Percentiles rank a stretch among this genome's conserved stretches.
phyloP scores from a whole-genome alignment of 202 grass and related monocot genomes.

The Setaria italica region DNA sequence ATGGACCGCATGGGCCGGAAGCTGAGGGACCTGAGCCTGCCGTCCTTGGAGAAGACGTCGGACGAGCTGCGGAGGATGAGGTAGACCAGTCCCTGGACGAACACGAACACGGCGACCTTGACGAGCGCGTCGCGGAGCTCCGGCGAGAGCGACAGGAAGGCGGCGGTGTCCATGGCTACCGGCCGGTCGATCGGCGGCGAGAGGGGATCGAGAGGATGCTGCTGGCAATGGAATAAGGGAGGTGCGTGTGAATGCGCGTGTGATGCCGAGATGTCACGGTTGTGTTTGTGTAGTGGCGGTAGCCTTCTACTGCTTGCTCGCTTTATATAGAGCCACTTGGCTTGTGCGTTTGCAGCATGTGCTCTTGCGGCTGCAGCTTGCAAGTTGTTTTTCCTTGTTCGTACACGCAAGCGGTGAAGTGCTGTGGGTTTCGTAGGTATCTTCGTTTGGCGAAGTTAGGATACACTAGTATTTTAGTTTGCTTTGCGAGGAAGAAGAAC shows the following conservation, averaged over 20 bases:
- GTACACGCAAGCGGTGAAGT: conserved; percentile 59
- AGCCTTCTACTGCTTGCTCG: not conserved
- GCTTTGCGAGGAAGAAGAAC: conserved; percentile 28
- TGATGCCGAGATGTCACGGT: conserved; percentile 6
- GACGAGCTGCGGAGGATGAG: conserved; percentile 88
- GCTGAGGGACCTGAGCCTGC: conserved; percentile 58
- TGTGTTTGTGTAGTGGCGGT: not conserved
- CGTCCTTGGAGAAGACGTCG: conserved; percentile 64
- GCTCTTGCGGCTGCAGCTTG: not conserved
- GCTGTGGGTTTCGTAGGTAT: conserved; percentile 35
- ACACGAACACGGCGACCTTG: conserved; percentile 71
- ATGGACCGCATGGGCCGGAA: conserved; percentile 70
- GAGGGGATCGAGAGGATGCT: not conserved
- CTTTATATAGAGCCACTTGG: conserved; percentile 51
- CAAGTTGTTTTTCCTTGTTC: conserved; percentile 39
- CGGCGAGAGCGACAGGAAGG: conserved; percentile 59
- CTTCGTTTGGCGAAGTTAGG: conserved; percentile 6
- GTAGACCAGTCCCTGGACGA: conserved; percentile 86
- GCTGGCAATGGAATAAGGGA: not conserved
- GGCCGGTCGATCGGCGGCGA: conserved; percentile 10
- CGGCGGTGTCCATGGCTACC: conserved; percentile 51
- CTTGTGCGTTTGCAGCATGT: conserved; percentile 11
- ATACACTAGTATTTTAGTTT: conserved; percentile 2
- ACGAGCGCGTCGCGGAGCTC: conserved; percentile 61
- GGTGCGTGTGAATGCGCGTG: conserved; percentile 12